These are phyloP conservation scores for Leccinellum albellum DNA, from an alignment of 768 basidiomycete species.

Conservation along the genomic window DNA sequence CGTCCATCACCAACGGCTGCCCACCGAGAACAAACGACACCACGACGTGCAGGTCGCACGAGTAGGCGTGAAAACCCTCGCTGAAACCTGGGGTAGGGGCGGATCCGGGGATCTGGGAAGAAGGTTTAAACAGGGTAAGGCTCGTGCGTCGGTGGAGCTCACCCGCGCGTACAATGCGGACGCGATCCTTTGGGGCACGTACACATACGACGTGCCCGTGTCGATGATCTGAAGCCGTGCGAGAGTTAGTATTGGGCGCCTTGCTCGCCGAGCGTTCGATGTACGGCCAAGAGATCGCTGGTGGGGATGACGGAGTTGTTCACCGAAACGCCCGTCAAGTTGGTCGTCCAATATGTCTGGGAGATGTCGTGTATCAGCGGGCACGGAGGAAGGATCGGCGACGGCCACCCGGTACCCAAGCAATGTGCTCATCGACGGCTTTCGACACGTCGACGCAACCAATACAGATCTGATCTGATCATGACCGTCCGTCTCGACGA, in stretches of 20 bases:
- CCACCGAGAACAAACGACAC: slow-evolving; percentile 46
- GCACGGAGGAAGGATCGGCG: background rate
- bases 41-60: slow-evolving; percentile 38
- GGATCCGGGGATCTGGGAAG: slow-evolving; percentile 48
- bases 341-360: slow-evolving; percentile 61
- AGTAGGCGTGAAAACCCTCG: slow-evolving; percentile 51
- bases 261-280: background rate
- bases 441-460: slow-evolving; percentile 37
- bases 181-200: slow-evolving; percentile 45
- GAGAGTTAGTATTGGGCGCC: background rate
- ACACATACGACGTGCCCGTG: slow-evolving; percentile 65
- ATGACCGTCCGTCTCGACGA: background rate
- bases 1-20: slow-evolving; percentile 38
- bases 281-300: slow-evolving; percentile 12
- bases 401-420: slow-evolving; percentile 30
- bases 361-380: background rate
- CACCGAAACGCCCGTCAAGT: slow-evolving; percentile 43
- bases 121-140: too few species aligned
- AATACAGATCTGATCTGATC: slow-evolving; percentile 16
- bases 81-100: slow-evolving; percentile 40
- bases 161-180: slow-evolving; percentile 45
- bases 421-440: slow-evolving; percentile 19
- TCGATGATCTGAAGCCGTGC: slow-evolving; percentile 50
- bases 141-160: slow-evolving; percentile 1
- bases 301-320: slow-evolving; percentile 19